Percentiles rank a stretch among this genome's conserved stretches.
phyloP scores from a whole-genome alignment of 106 monocot species.

The Iris macrosiphon region DNA sequence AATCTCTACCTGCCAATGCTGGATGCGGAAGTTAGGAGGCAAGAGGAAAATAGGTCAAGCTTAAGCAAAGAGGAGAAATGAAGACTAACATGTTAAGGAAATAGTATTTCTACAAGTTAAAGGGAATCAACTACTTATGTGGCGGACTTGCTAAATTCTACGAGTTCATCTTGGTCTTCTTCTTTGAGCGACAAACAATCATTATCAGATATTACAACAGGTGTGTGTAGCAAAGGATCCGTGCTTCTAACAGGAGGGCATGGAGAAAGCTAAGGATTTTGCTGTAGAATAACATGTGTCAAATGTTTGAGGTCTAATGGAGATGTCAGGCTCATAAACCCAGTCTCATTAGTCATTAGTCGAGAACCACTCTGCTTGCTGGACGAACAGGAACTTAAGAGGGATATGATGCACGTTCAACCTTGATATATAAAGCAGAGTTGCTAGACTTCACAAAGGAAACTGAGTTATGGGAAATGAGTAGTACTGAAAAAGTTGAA shows the following conservation, averaged over 20 bases:
- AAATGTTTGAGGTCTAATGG: constrained; percentile 37
- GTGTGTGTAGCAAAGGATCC: constrained; percentile 76
- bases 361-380: too few species aligned
- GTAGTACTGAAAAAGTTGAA: constrained; percentile 32
- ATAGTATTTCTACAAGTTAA: constrained; percentile 65
- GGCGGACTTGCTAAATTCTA: constrained; percentile 37
- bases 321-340: too few species aligned
- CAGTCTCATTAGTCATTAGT: too few species aligned
- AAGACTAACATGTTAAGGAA: constrained; percentile 82
- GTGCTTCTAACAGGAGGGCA: constrained; percentile 35
- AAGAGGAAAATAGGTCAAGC: constrained; percentile 43
- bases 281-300: constrained; percentile 53
- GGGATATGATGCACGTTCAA: constrained; percentile 36
- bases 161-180: constrained; percentile 17
- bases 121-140: constrained; percentile 59
- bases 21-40: constrained; percentile 76
- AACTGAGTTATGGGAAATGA: constrained; percentile 41
- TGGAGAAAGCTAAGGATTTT: constrained; percentile 24
- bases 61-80: constrained; percentile 79
- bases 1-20: constrained; percentile 56
- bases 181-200: constrained; percentile 21
- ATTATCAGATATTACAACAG: constrained; percentile 58
- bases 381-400: too few species aligned
- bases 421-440: constrained; percentile 47
- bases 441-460: constrained; percentile 49